A percentile compares a stretch with the other conserved stretches of the same genome.
Conservation (phyloP, 257 asterid genomes). For the Lithospermum erythrorhizon region DNA sequence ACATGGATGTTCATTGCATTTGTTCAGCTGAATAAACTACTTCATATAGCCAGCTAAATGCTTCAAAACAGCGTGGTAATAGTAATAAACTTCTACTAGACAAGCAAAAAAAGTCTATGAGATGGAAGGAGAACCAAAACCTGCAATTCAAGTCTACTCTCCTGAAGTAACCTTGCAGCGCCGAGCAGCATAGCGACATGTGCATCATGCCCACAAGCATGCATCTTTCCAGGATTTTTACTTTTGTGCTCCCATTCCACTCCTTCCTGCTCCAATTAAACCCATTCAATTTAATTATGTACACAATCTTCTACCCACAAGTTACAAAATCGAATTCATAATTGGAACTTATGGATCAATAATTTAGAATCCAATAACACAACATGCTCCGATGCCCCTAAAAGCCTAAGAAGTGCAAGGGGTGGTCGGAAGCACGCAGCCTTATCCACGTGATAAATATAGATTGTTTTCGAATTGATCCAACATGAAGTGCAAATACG, state of each 20-base stretch:
- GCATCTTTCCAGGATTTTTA: conserved; percentile 62
- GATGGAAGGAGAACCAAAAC: conserved; percentile 17
- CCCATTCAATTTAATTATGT: conserved; percentile 1
- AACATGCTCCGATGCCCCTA: no score
- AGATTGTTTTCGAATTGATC: no score
- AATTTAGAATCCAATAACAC: background rate
- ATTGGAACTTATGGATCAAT: no score
- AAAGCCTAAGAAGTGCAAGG: no score
- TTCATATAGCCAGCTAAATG: background rate
- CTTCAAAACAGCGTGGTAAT: background rate
- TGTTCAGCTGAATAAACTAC: background rate
- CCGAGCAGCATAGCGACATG: conserved; percentile 76
- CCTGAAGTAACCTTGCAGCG: conserved; percentile 60
- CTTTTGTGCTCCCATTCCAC: conserved; percentile 76
- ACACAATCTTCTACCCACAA: conserved; percentile 1
- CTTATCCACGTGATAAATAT: no score
- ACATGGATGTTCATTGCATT: background rate
- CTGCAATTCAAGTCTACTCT: conserved; percentile 28
- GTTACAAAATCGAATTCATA: background rate
- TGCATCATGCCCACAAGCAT: conserved; percentile 75
- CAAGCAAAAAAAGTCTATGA: background rate
- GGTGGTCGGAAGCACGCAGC: background rate
- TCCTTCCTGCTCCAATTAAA: conserved; percentile 33
- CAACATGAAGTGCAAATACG: background rate
- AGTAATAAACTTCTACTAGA: background rate